A percentile compares a stretch with the other conserved stretches of the same genome.
Conservation (phyloP, 257 asterid species). For the Galeopsis tetrahit region DNA sequence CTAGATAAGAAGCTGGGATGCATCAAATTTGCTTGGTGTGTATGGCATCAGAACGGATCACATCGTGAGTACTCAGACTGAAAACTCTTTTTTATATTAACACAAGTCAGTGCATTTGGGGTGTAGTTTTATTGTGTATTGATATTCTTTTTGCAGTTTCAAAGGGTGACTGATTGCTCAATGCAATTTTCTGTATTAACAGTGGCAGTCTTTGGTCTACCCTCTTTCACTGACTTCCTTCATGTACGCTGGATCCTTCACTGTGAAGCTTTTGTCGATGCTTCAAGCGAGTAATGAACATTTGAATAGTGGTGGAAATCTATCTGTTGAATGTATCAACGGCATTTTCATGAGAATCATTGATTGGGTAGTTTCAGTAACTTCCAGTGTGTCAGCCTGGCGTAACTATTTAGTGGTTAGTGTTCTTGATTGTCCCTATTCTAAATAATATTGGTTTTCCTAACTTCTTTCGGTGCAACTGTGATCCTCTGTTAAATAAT, state of each 20-base stretch:
- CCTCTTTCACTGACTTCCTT: constrained; percentile 82
- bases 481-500: neutral
- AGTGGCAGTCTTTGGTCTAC: constrained; percentile 89
- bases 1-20: constrained; percentile 65
- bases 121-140: constrained; percentile 38
- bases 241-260: constrained; percentile 81
- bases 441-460: constrained; percentile 9
- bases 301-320: constrained; percentile 41
- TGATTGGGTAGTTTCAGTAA: constrained; percentile 46
- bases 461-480: constrained; percentile 5
- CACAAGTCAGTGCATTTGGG: constrained; percentile 23
- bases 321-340: constrained; percentile 40
- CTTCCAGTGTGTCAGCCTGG: constrained; percentile 66
- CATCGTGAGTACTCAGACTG: constrained; percentile 54
- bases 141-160: constrained; percentile 56
- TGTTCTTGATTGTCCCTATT: constrained; percentile 34
- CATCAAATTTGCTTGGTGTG: constrained; percentile 48
- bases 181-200: constrained; percentile 80
- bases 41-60: constrained; percentile 84
- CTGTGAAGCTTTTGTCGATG: constrained; percentile 48
- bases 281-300: constrained; percentile 47
- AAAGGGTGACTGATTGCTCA: constrained; percentile 72
- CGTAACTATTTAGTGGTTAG: constrained; percentile 96
- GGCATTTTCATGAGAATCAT: constrained; percentile 36
- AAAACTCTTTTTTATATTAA: constrained; percentile 22